Base-by-base conservation (phyloP, 495 filamentous ascomycete genomes). In the Penicillium steckii region DNA sequence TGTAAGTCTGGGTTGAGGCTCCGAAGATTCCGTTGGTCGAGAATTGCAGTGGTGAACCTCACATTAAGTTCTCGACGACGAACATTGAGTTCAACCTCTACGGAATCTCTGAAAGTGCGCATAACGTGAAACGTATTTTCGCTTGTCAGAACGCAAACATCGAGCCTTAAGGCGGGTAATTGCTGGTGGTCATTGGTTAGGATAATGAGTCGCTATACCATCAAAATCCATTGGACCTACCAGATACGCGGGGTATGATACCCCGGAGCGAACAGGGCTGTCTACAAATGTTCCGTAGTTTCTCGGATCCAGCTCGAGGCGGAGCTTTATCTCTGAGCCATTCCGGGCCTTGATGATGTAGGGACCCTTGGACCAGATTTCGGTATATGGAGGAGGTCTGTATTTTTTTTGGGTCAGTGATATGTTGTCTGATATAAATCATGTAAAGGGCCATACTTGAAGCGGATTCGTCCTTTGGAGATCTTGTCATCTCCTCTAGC, bases 371-470 rank as follows among this genome's bases (percentile, higher is more conserved):
- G 45, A 47, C 76, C 78, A 81, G 48, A 80, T 78, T 3, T 62
- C 56, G 9, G 27, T 51, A 5, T 35, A 17, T 4, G 78, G 77
- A 26, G 74, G 68, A 2, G 76, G 77, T 22, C 76, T 79, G 30
- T 40, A n/a, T 1, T 6, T 25, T 3, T 6, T 8, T 65, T 10
- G 65, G 45, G 27, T 13, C 7, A 35, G 42, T n/a, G 48, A 44
- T 22, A 50, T 12, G 3, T 8, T 9, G 23, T n/a, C 1, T 15
- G n/a, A 38, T 38, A 17, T 38, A 9, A 38, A 15, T 17, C 27
- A 41, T 6, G 46, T 3, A 44, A 8, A 8, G 12, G 49, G 17
- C 52, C 68, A 23, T 46, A 79, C 77, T 56, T 73, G 43, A 80
- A 80, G 0, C 74, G 66, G n/a, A 80, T 50, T 10, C 66, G 65